These are phyloP conservation scores for Cetraspora pellucida DNA, from an alignment of 192 early-diverging fungal species.

Conservation along the genomic window DNA sequence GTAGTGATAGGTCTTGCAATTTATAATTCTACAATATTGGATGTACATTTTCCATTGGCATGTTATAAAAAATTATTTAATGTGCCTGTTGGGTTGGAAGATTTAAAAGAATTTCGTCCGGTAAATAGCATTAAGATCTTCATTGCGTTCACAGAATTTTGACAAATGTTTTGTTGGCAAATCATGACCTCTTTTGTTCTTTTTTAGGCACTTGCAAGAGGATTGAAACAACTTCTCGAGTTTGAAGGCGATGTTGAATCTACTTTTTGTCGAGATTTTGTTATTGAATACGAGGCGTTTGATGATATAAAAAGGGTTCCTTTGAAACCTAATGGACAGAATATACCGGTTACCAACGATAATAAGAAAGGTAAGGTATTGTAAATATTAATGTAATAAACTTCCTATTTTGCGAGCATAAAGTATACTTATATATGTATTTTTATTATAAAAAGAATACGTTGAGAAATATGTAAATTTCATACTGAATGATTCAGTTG, in stretches of 20 bases:
- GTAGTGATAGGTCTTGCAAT: slow-evolving; percentile 91
- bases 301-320: slow-evolving; percentile 66
- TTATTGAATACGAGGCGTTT: slow-evolving; percentile 71
- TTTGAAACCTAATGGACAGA: slow-evolving; percentile 63
- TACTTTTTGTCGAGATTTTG: slow-evolving; percentile 84
- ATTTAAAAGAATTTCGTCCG: slow-evolving; percentile 76
- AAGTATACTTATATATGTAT: neutral
- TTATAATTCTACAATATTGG: slow-evolving; percentile 92
- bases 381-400: neutral
- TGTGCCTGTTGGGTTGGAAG: slow-evolving; percentile 70
- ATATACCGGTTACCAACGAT: slow-evolving; percentile 61
- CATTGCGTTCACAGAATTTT: neutral
- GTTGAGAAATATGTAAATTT: slow-evolving; percentile 83
- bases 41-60: slow-evolving; percentile 77
- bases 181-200: neutral
- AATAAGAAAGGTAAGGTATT: slow-evolving; percentile 48
- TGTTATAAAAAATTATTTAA: slow-evolving; percentile 91
- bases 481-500: slow-evolving; percentile 74
- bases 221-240: slow-evolving; percentile 83
- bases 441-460: slow-evolving; percentile 57
- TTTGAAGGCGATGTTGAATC: slow-evolving; percentile 79
- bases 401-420: neutral
- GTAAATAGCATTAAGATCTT: slow-evolving; percentile 19
- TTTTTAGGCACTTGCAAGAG: slow-evolving; percentile 66
- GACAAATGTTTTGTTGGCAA: too few species aligned